Evolutionary conservation across 148 eudicot species (phyloP), one percentile per base, ranked within the genome.

Genomic region (Pharnaceum exiguum): DNA sequence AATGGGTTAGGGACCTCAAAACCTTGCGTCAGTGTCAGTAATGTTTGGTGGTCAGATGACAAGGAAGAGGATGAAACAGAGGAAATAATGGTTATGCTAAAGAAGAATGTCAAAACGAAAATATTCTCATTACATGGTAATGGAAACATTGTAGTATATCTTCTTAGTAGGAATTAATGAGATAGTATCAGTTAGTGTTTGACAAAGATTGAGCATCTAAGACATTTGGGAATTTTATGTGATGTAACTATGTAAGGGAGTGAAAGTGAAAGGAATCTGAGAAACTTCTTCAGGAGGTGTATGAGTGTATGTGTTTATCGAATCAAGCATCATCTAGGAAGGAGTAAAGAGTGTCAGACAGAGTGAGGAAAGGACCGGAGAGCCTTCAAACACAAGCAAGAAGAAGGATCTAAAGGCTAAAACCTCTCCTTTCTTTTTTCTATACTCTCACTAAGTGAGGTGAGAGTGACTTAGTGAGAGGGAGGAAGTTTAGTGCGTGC

Each of bases 331-430:
- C 68, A 67, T 67, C 44, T 9, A 12, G 13, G 26, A 10, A 53
- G 21, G 9, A 12, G 13, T 36, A 10, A 53, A 28, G 9, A 37
- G 25, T 19, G 31, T 49, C 17, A 31, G 43, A 30, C 11, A 48
- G 15, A 10, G 18, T 12, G 29, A 10, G 33, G 11, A 61, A 52
- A 65, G 60, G n/a, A 66, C 62, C 57, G 62, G 67, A 59, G 83
- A 90, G 83, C 55, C 82, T 87, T 84, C 69, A 72, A 80, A 67
- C 49, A 82, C 77, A 87, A 90, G 89, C 76, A 62, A 79, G 75
- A 70, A 77, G 75, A 76, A 72, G 75, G 80, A n/a, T n/a, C n/a
- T n/a, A n/a, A n/a, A 40, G 51, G 32, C 59, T 76, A 67, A 71
- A 63, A 45, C 40, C 32, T 23, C 53, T 59, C 60, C 42, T 62